Percentiles rank a stretch among this genome's conserved stretches.
Evolutionary conservation across 768 basidiomycete genomes (phyloP).

Genomic region (Leucosporidium creatinivorum): DNA sequence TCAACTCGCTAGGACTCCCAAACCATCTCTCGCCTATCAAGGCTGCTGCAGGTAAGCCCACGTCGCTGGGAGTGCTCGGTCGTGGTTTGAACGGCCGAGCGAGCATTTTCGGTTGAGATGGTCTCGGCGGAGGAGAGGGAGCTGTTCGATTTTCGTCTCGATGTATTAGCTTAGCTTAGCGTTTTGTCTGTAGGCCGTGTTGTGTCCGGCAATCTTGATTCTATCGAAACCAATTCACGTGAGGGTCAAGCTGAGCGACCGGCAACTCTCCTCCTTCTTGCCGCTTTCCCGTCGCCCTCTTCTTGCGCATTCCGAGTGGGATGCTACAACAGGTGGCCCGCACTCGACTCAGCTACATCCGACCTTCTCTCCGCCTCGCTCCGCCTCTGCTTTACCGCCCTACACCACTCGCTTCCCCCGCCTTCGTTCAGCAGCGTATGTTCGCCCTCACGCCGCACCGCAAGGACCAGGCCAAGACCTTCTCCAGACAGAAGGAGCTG

Average conservation of each 20-base stretch:
- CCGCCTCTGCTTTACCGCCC: background rate
- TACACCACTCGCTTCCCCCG: background rate
- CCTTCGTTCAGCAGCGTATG: constrained; percentile 31
- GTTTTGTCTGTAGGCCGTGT: background rate
- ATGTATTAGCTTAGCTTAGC: background rate
- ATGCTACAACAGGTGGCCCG: background rate
- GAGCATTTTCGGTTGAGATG: background rate
- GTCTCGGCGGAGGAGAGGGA: background rate
- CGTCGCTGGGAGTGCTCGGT: background rate
- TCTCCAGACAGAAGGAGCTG: constrained; percentile 42
- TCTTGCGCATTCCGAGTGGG: background rate
- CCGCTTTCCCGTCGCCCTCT: no score
- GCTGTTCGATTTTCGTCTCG: background rate
- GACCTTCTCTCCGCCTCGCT: background rate
- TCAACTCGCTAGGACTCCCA: constrained; percentile 17
- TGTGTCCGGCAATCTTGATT: no score
- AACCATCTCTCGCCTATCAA: constrained; percentile 29
- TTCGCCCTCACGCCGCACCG: constrained; percentile 37
- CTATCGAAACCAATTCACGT: no score
- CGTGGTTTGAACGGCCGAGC: background rate
- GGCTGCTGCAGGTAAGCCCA: background rate
- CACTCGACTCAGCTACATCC: background rate
- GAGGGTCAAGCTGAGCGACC: no score
- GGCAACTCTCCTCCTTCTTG: no score
- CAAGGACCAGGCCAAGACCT: constrained; percentile 39